Evolutionary conservation across 805 yeast genomes (phyloP), one percentile per base, ranked within the genome.

Genomic region (Starmerella stigmatis): DNA sequence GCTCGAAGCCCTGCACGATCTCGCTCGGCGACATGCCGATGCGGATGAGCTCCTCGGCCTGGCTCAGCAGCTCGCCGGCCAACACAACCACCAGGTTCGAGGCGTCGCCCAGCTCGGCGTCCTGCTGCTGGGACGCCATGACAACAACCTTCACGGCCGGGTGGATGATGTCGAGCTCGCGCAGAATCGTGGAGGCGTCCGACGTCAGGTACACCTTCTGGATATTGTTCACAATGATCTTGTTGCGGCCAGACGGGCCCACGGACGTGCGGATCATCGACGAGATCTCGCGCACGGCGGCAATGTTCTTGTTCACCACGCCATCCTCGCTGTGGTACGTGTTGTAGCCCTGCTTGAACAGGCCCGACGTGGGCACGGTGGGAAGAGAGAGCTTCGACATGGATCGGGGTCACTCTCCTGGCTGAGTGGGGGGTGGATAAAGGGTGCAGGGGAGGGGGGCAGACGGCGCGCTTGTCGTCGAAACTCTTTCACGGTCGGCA

Each of bases 171-270:
- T 89, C 96, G 45, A 89, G 70, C 64, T 92, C 97, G 54, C 81
- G 76, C 49, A 92, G 71, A 80, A 92, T 92, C 7, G 98, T 92
- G 30, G 96, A 96, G n/a, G 97, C 96, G 63, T 92, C 98, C 56
- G 85, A 85, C 34, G 97, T 92, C 51, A 92, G 76, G 62, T 86
- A 85, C 20, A 85, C 81, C 61, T 81, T 86, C 48, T 86, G 86
- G 54, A 84, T 66, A 57, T 84, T 76, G 66, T 89, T 89, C 45
- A 92, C 95, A 57, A 92, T 81, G 63, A 92, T 86, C 73, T 92
- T 92, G 66, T 88, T 92, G 60, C 96, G 76, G 43, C 98, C 98
- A 66, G 94, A 83, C 49, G 98, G 98, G 6, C 98, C 98, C 70
- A 92, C 82, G 11, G 96, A 86, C 2, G 96, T 86, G 48, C 88